These are phyloP conservation scores for Amanita jacksonii DNA, from an alignment of 768 basidiomycete species.

Conservation along the genomic window DNA sequence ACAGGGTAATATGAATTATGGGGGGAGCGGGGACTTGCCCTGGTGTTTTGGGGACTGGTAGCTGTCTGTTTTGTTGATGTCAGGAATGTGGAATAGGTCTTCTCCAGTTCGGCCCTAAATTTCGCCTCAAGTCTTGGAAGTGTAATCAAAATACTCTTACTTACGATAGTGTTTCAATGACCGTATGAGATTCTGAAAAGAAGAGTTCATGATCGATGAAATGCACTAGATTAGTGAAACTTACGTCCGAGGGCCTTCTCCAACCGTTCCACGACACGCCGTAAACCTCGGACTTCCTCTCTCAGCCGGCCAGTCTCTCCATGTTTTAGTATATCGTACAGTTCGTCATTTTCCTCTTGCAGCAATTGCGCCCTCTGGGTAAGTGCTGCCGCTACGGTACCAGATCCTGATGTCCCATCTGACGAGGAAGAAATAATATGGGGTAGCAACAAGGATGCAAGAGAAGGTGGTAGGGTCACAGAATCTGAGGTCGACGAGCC, in stretches of 20 bases:
- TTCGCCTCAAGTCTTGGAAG: constrained; percentile 6
- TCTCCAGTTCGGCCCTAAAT: constrained; percentile 65
- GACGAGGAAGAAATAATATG: constrained; percentile 42
- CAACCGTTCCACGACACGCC: constrained; percentile 56
- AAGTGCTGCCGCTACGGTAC: constrained; percentile 62
- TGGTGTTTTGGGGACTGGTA: constrained; percentile 23
- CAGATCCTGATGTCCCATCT: constrained; percentile 26
- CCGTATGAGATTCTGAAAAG: constrained; percentile 63
- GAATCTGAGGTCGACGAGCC: constrained; percentile 49
- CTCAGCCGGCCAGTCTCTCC: constrained; percentile 76
- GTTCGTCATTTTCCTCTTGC: constrained; percentile 83
- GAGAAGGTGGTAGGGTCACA: constrained; percentile 60
- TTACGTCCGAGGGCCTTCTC: constrained; percentile 72
- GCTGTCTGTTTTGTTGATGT: constrained; percentile 33
- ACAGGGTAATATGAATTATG: constrained; percentile 33
- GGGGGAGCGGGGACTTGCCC: constrained; percentile 37
- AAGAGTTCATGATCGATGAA: constrained; percentile 4
- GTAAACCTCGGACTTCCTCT: constrained; percentile 67
- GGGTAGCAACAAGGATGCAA: constrained; percentile 60
- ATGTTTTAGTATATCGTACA: constrained; percentile 64
- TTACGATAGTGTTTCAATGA: constrained; percentile 63
- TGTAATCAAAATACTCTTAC: constrained; percentile 23
- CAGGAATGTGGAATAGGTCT: constrained; percentile 58
- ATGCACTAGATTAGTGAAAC: constrained; percentile 13
- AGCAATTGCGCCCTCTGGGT: constrained; percentile 62